A percentile compares a stretch with the other conserved stretches of the same genome.
Evolutionary conservation across 1,284 basidiomycete genomes (phyloP).

Genomic region (Fomitopsis betulina): DNA sequence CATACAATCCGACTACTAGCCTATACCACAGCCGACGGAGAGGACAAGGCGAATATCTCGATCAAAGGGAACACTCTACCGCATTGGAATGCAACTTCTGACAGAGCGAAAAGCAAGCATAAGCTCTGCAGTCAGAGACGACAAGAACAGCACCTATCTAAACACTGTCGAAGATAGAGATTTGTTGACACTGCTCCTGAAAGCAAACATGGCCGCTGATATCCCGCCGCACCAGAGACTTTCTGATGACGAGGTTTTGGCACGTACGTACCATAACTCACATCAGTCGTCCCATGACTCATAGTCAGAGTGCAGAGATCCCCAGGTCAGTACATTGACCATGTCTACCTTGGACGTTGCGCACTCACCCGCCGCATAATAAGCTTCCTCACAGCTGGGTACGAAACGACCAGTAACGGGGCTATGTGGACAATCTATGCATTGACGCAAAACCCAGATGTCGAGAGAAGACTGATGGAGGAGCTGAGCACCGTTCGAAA

Average conservation of each 20-base stretch:
- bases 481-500: conserved; percentile 49
- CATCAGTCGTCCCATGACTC: background rate
- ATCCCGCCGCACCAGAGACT: conserved; percentile 39
- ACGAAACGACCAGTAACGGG: conserved; percentile 56
- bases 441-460: conserved; percentile 46
- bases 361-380: background rate
- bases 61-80: background rate
- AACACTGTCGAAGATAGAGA: conserved; percentile 11
- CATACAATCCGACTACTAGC: too few species aligned
- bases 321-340: conserved; percentile 3
- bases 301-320: conserved; percentile 5
- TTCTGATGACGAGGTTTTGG: conserved; percentile 51
- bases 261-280: conserved; percentile 37
- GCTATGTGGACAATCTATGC: conserved; percentile 63
- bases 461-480: conserved; percentile 64
- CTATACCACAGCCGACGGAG: too few species aligned
- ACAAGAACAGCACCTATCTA: too few species aligned
- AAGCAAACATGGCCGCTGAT: conserved; percentile 44
- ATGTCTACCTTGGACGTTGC: background rate
- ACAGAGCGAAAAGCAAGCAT: conserved; percentile 34
- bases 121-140: too few species aligned
- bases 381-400: conserved; percentile 59
- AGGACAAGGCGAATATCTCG: too few species aligned
- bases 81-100: conserved; percentile 36
- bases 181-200: conserved; percentile 33